Evolutionary conservation across 108 stramenopile species (phyloP), one percentile per base, ranked within the genome.

Genomic region (Tribonema minus): DNA sequence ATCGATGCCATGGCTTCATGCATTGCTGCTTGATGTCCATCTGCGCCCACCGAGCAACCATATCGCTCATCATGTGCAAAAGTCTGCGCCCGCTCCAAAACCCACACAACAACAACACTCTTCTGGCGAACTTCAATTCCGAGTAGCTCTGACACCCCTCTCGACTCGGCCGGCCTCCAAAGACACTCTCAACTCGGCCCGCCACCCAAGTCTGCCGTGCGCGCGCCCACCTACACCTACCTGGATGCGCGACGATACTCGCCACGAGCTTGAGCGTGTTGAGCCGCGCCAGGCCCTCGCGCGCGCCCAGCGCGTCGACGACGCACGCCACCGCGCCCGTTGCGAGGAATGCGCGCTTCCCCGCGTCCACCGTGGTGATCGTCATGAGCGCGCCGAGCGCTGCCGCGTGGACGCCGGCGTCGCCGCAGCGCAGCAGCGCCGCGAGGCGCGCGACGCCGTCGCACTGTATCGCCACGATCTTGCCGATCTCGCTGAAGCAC

Each of bases 231-330:
- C 6, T 62, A 28, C 65, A 32, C 20, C 26, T 26, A 74, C 73
- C 73, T 41, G 83, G 83, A 65, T 84, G 80, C 27, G 72, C 80
- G 0, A 81, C 83, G 28, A 84, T 41, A 27, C 73, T 82, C 28
- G 79, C 70, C 37, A 84, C 63, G 59, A 84, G 75, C 62, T 84
- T 84, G 31, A 84, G 80, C 7, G 81, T 73, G 32, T 84, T 82
- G 65, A 82, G 80, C 1, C 69, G 26, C 61, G 82, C 73, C 0
- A 72, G 54, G 72, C 36, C 60, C 27, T 80, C 80, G 33, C 0
- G 66, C 26, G 82, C 81, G 0, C 34, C 30, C 3, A 84, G 75
- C 28, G 74, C 71, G 27, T 58, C 63, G 32, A 82, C 64, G 33
- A 75, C 58, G 30, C 29, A 54, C 36, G 71, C 73, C 27, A 66